Conservation (phyloP, 1,284 basidiomycete genomes). For the Ganoderma lingzhi region DNA sequence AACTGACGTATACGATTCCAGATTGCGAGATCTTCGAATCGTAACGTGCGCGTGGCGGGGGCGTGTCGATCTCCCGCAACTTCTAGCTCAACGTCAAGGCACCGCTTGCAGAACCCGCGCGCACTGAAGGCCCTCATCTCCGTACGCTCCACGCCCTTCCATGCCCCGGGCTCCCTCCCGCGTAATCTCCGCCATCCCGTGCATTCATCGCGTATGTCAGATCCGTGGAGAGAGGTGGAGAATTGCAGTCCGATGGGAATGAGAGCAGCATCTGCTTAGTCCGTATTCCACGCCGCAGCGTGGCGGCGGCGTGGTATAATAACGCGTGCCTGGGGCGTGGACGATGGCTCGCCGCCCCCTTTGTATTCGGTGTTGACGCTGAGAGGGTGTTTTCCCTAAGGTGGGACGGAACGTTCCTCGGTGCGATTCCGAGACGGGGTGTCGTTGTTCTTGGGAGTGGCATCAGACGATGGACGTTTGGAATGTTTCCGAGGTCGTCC, state of each 20-base stretch:
- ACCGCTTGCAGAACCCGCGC: neutral
- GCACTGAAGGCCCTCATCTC: slow-evolving; percentile 1
- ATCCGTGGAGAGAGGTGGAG: neutral
- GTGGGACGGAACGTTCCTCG: neutral
- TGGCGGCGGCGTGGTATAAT: neutral
- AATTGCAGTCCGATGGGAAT: neutral
- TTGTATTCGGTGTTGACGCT: neutral
- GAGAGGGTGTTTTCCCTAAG: neutral
- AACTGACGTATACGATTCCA: neutral
- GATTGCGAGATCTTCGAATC: neutral
- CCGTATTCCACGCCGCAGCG: neutral
- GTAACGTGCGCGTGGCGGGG: neutral
- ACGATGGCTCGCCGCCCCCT: too few species aligned
- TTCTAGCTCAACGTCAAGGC: neutral
- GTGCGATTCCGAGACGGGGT: neutral
- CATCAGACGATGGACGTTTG: neutral
- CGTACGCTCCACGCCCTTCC: neutral
- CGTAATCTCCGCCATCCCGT: slow-evolving; percentile 18
- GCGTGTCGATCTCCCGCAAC: neutral
- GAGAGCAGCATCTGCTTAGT: neutral
- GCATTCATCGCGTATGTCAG: neutral
- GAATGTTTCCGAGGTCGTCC: neutral
- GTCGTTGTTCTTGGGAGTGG: neutral
- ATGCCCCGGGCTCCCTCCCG: neutral
- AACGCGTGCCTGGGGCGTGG: neutral